phyloP scores from a whole-genome alignment of 257 asterid genomes.

The Echites panduratus region DNA sequence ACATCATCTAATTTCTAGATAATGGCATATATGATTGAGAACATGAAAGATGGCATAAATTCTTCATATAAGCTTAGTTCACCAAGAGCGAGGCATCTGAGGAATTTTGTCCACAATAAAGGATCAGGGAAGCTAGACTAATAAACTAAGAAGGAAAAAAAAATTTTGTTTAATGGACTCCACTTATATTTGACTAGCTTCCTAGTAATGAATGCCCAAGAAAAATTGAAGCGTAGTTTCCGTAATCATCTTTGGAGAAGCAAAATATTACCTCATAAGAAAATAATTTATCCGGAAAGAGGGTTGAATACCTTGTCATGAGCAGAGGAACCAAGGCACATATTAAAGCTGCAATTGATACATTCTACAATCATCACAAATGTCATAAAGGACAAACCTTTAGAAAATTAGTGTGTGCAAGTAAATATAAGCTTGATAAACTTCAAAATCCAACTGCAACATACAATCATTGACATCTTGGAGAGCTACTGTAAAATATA shows the following conservation, averaged over 20 bases:
- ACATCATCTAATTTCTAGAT: background rate
- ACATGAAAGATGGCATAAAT: background rate
- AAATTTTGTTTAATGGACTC: background rate
- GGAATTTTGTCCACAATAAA: background rate
- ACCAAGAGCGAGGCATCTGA: background rate
- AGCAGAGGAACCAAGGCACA: constrained; percentile 83
- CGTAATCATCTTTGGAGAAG: background rate
- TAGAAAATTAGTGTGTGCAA: background rate
- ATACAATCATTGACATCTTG: constrained; percentile 65
- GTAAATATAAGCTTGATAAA: background rate
- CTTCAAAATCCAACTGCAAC: constrained; percentile 28
- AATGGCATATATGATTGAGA: background rate
- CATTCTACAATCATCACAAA: background rate
- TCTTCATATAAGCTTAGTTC: background rate
- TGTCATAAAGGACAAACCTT: background rate
- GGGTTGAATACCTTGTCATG: constrained; percentile 73
- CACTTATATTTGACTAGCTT: background rate
- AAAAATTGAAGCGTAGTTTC: background rate
- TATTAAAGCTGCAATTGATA: constrained; percentile 49
- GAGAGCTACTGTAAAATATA: constrained; percentile 61
- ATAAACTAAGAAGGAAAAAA: background rate
- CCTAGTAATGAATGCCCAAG: background rate
- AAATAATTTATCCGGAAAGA: constrained; percentile 74
- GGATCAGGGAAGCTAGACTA: background rate
- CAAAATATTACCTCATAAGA: constrained; percentile 56